Conservation (phyloP, 352 stramenopile genomes). For the Globisporangium apiculatum region DNA sequence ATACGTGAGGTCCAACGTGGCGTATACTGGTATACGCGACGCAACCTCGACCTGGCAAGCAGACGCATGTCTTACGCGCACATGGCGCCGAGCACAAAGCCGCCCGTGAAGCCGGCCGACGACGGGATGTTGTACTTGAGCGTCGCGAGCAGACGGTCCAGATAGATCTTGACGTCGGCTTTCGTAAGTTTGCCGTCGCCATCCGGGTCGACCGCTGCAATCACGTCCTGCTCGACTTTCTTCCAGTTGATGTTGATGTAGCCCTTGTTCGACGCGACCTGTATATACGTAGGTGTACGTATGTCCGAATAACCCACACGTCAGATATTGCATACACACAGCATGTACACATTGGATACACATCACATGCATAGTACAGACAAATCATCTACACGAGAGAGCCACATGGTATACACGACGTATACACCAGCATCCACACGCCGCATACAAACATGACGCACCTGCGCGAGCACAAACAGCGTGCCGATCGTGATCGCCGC, state of each 20-base stretch:
- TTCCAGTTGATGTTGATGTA: constrained; percentile 90
- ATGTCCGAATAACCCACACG: no score
- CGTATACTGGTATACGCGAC: no score
- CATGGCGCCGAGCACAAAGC: constrained; percentile 68
- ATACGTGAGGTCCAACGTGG: no score
- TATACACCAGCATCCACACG: no score
- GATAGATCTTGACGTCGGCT: constrained; percentile 74
- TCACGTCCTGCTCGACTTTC: constrained; percentile 85
- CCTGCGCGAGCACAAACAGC: constrained; percentile 72
- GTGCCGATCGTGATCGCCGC: constrained; percentile 67
- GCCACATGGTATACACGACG: no score
- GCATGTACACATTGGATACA: neutral
- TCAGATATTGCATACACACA: neutral
- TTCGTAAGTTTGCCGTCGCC: constrained; percentile 82
- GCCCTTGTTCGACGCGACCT: constrained; percentile 67
- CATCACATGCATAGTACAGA: no score
- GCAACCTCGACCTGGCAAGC: no score
- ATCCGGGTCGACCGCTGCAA: constrained; percentile 73
- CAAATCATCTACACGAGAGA: neutral
- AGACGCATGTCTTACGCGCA: no score
- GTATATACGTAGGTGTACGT: neutral
- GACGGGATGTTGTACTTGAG: constrained; percentile 83
- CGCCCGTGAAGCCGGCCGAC: constrained; percentile 67
- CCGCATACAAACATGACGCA: neutral
- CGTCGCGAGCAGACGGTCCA: constrained; percentile 54